Evolutionary conservation across 2,329 filamentous ascomycete species (phyloP).

Genomic region (Aspergillus cejpii): DNA sequence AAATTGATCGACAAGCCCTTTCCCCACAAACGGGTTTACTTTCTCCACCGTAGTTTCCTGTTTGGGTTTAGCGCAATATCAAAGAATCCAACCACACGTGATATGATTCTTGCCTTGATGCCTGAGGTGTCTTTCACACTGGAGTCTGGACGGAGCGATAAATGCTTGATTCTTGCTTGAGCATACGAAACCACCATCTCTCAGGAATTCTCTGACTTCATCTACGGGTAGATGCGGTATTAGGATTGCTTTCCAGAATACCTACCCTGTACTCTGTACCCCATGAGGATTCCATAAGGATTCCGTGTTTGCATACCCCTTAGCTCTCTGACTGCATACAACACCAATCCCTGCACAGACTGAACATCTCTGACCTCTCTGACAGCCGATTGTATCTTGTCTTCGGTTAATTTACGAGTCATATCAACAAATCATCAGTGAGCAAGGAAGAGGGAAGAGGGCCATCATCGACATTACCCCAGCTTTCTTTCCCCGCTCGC

Average conservation of each 20-base stretch:
- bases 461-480: slow-evolving; percentile 16
- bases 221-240: not conserved
- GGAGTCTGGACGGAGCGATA: not conserved
- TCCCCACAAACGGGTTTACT: slow-evolving; percentile 9
- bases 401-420: slow-evolving; percentile 14
- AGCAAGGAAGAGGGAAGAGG: slow-evolving; percentile 9
- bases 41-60: slow-evolving; percentile 27
- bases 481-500: slow-evolving; percentile 12
- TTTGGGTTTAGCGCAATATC: slow-evolving; percentile 8
- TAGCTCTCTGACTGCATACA: not conserved
- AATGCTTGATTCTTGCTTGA: not conserved
- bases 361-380: not conserved
- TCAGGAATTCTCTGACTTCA: not conserved
- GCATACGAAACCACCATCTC: not conserved
- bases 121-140: not conserved
- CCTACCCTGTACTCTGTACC: too few relatives aligned
- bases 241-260: too few relatives aligned
- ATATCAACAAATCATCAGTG: slow-evolving; percentile 15
- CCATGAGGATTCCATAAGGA: not conserved
- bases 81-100: not conserved
- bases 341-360: not conserved
- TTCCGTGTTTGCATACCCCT: not conserved
- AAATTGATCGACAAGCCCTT: slow-evolving; percentile 9
- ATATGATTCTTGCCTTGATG: not conserved
- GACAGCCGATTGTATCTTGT: slow-evolving; percentile 9